Base-by-base conservation (phyloP, 805 yeast genomes). In the Suhomyces canberraensis region DNA sequence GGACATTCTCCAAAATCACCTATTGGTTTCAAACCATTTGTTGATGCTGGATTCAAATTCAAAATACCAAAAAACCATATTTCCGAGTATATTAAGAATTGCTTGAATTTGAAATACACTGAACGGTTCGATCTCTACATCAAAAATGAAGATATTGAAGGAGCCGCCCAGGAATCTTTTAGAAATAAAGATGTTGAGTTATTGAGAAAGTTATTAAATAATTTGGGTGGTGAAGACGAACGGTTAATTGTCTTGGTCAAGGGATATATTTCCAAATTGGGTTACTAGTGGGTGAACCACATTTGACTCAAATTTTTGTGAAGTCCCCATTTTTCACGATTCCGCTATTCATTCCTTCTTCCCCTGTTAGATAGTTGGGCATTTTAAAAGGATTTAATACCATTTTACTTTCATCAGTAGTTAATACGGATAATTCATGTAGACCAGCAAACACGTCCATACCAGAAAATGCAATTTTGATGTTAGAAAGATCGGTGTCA, bases 301-400 rank as follows among this genome's bases (percentile, higher is more conserved):
- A n/a, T n/a, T n/a, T n/a, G n/a, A n/a, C n/a, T n/a, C n/a, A n/a
- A 20, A 20, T 17, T 22, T 28, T 28, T 15, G 26, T 35, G 25
- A 42, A 42, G 15, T 16, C 26, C 3, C 33, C 24, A 19, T 40
- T 29, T 17, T 25, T 25, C 3, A 45, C 40, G 4, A 44, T 48
- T 0, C 89, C 89, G 25, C 74, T 63, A 27, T 61, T 59, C 1
- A 58, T 47, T 0, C 84, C 83, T 42, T 80, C 81, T 54, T 84
- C 88, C 2, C 95, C 95, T 3, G 90, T 78, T 21, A 86, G 56
- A 90, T 89, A 86, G 20, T 78, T 73, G 1, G 95, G 95, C 11
- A 84, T 59, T 0, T 46, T 63, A n/a, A 69, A 61, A 0, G 84
- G 73, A 46, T 83, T 73, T 2, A 80, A 58, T 0, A 70, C 48